phyloP scores from a whole-genome alignment of 2,329 filamentous ascomycete genomes.

The Penicillium sp. region DNA sequence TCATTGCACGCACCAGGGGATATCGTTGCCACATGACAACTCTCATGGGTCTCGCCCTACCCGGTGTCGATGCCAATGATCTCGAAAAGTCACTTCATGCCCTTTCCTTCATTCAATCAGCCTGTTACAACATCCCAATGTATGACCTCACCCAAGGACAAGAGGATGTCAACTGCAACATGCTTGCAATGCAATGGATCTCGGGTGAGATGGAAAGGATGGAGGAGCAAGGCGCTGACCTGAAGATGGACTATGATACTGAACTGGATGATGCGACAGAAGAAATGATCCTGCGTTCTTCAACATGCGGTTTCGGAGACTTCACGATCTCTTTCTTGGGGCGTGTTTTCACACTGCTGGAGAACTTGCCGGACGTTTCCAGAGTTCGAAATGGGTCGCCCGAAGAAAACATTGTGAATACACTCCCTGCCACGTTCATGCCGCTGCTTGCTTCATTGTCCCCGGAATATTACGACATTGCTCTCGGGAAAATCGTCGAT shows the following conservation, averaged over 20 bases:
- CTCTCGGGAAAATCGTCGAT: constrained; percentile 84
- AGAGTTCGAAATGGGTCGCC: constrained; percentile 86
- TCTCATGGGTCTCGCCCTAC: constrained; percentile 85
- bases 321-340: constrained; percentile 89
- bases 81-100: constrained; percentile 95
- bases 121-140: constrained; percentile 95
- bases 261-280: constrained; percentile 86
- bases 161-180: constrained; percentile 69
- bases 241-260: constrained; percentile 80
- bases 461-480: constrained; percentile 88
- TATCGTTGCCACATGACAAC: constrained; percentile 95
- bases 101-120: constrained; percentile 89
- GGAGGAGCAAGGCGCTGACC: constrained; percentile 80
- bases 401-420: constrained; percentile 96
- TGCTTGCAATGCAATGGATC: constrained; percentile 87
- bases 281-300: constrained; percentile 84
- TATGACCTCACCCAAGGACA: constrained; percentile 73
- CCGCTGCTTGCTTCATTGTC: constrained; percentile 89
- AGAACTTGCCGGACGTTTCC: constrained; percentile 90
- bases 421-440: constrained; percentile 84
- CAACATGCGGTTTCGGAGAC: constrained; percentile 89
- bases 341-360: constrained; percentile 90
- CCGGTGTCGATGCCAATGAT: constrained; percentile 97
- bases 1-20: constrained; percentile 92
- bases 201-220: constrained; percentile 91